Conservation (phyloP, 2,329 filamentous ascomycete species). For the Scedosporium apiospermum region DNA sequence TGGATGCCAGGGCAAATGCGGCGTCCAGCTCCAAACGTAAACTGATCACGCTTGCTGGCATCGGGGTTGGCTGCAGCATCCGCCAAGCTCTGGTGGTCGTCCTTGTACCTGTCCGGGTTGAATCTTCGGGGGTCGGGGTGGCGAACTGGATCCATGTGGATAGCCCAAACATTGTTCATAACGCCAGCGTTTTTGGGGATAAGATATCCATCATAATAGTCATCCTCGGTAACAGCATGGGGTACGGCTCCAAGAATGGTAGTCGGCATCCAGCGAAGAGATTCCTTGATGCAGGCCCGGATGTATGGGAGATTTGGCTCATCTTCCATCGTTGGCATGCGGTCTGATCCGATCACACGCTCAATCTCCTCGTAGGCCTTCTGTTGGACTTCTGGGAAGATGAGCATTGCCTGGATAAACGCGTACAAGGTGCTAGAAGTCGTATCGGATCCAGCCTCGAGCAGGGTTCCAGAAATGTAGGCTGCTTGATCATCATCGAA, state of each 20-base stretch:
- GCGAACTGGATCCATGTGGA: conserved; percentile 34
- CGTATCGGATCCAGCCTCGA: conserved; percentile 13
- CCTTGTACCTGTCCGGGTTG: conserved; percentile 26
- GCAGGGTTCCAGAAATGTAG: conserved; percentile 13
- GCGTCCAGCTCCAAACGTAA: conserved; percentile 45
- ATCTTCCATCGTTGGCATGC: conserved; percentile 33
- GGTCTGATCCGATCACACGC: conserved; percentile 27
- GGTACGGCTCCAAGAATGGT: conserved; percentile 24
- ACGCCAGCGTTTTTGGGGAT: conserved; percentile 32
- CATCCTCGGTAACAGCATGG: conserved; percentile 25
- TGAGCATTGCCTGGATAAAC: conserved; percentile 37
- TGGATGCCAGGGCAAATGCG: conserved; percentile 50
- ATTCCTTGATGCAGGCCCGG: conserved; percentile 32
- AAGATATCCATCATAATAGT: conserved; percentile 26
- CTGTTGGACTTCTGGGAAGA: conserved; percentile 30
- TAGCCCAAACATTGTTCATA: conserved; percentile 32
- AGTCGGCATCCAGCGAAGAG: conserved; percentile 34
- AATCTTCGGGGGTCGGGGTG: conserved; percentile 31
- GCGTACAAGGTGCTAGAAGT: conserved; percentile 20
- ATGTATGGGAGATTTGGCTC: conserved; percentile 34
- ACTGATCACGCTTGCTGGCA: conserved; percentile 37
- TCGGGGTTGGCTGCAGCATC: conserved; percentile 21
- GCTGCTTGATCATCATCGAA: conserved; percentile 12
- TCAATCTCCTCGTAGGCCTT: conserved; percentile 32
- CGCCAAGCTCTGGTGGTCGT: conserved; percentile 17